Evolutionary conservation across 768 basidiomycete genomes (phyloP).

Genomic region (Cystobasidium tubakii): DNA sequence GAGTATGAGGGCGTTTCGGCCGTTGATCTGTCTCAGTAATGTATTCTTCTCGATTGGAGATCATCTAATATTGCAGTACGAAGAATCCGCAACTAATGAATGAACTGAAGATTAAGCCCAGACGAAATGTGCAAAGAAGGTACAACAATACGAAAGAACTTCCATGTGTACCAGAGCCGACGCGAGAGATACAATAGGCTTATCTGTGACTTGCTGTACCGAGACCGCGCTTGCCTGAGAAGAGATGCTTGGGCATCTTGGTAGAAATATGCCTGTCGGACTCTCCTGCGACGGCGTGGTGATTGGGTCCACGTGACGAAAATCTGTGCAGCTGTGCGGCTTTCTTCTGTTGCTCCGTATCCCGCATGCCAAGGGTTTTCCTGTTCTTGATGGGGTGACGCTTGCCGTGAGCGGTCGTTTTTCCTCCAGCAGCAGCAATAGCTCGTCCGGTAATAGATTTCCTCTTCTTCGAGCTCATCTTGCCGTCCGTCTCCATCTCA

Average conservation of each 20-base stretch:
- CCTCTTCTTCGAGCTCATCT: constrained; percentile 41
- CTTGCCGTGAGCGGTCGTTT: constrained; percentile 41
- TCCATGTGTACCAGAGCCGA: background rate
- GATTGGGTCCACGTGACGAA: constrained; percentile 77
- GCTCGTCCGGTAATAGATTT: constrained; percentile 33
- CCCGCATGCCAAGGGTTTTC: constrained; percentile 33
- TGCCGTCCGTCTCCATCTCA: constrained; percentile 48
- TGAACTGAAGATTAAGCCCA: background rate
- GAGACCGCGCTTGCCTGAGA: constrained; percentile 59
- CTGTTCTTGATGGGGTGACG: constrained; percentile 40
- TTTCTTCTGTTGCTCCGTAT: constrained; percentile 60
- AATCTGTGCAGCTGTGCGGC: constrained; percentile 78
- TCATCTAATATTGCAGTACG: background rate
- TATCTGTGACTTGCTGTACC: constrained; percentile 17
- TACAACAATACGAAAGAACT: background rate
- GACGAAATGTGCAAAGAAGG: background rate
- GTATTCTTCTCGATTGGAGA: background rate
- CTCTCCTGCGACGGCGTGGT: constrained; percentile 85
- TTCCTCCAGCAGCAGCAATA: constrained; percentile 25
- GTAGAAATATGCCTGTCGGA: constrained; percentile 59
- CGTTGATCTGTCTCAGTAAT: background rate
- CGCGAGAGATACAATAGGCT: background rate
- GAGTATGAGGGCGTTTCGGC: no score
- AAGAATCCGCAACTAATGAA: background rate
- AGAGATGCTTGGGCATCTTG: constrained; percentile 74